Percentiles rank a stretch among this genome's conserved stretches.
Evolutionary conservation across 2,329 filamentous ascomycete genomes (phyloP).

Genomic region (Claviceps pazoutovae): DNA sequence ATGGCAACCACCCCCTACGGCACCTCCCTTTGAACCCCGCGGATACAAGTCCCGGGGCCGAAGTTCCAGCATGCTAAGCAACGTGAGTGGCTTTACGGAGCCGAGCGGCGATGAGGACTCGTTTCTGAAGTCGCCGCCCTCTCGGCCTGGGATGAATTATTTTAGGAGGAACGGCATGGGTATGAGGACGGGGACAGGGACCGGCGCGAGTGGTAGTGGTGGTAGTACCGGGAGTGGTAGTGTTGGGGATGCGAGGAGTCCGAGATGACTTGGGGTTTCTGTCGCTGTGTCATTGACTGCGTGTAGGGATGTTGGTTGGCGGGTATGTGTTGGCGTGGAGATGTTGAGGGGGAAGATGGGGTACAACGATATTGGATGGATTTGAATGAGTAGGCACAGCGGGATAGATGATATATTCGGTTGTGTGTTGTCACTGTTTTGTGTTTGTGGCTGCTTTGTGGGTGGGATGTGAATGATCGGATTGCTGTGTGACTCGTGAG

Average conservation of each 20-base stretch:
- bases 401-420: no score
- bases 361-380: no score
- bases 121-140: slow-evolving; percentile 10
- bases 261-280: slow-evolving; percentile 11
- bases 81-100: slow-evolving; percentile 53
- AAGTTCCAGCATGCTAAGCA: slow-evolving; percentile 53
- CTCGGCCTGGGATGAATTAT: slow-evolving; percentile 3
- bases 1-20: slow-evolving; percentile 24
- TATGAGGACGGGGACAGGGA: no score
- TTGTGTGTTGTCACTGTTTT: no score
- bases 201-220: slow-evolving; percentile 20
- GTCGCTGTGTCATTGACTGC: no score
- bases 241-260: slow-evolving; percentile 38
- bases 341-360: no score
- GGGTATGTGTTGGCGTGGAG: no score
- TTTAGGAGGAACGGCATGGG: slow-evolving; percentile 9
- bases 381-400: no score
- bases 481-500: no score
- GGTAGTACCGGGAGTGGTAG: slow-evolving; percentile 37
- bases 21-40: slow-evolving; percentile 21
- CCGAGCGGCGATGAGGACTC: slow-evolving; percentile 39
- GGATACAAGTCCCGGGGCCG: slow-evolving; percentile 36
- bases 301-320: no score
- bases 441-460: no score
- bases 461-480: no score